Percentiles rank a stretch among this genome's conserved stretches.
phyloP scores from a whole-genome alignment of 2,329 filamentous ascomycete species.

The Clonostachys rhizophaga region DNA sequence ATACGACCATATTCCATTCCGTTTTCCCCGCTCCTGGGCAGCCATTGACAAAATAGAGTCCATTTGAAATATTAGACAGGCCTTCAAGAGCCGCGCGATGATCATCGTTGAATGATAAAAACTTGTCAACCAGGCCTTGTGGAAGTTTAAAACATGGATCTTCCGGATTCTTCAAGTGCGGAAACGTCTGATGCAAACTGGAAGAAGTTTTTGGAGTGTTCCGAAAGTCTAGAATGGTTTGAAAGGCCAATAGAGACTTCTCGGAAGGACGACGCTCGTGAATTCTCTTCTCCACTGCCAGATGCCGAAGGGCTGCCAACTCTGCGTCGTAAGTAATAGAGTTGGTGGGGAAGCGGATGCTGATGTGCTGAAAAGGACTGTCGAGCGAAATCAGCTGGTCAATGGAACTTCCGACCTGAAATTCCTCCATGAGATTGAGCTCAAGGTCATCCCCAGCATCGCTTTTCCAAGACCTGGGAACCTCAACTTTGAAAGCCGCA shows the following conservation, averaged over 20 bases:
- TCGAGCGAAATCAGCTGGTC: slow-evolving; percentile 9
- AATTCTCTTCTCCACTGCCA: slow-evolving; percentile 11
- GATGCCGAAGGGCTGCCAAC: slow-evolving; percentile 17
- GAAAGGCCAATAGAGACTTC: slow-evolving; percentile 18
- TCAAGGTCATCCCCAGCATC: slow-evolving; percentile 13
- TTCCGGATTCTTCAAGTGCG: slow-evolving; percentile 23
- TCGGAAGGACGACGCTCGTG: slow-evolving; percentile 8
- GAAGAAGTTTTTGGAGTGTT: slow-evolving; percentile 8
- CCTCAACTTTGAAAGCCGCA: slow-evolving; percentile 25
- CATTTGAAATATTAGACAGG: slow-evolving; percentile 29
- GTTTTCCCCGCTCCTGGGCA: slow-evolving; percentile 43
- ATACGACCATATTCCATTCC: slow-evolving; percentile 36
- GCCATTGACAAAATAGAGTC: slow-evolving; percentile 36
- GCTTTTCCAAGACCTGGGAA: slow-evolving; percentile 18
- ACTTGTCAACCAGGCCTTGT: slow-evolving; percentile 15
- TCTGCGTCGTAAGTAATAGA: slow-evolving; percentile 24
- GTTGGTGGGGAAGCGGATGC: slow-evolving; percentile 16
- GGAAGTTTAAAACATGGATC: slow-evolving; percentile 12
- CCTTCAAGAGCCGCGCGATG: slow-evolving; percentile 27
- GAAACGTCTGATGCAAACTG: slow-evolving; percentile 18
- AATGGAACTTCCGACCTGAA: slow-evolving; percentile 51
- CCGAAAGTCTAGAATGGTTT: slow-evolving; percentile 23
- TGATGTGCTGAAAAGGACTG: slow-evolving; percentile 12
- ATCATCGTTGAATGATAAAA: slow-evolving; percentile 26
- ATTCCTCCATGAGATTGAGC: slow-evolving; percentile 55